Base-by-base conservation (phyloP, 768 basidiomycete species). In the Daedalea quercina region DNA sequence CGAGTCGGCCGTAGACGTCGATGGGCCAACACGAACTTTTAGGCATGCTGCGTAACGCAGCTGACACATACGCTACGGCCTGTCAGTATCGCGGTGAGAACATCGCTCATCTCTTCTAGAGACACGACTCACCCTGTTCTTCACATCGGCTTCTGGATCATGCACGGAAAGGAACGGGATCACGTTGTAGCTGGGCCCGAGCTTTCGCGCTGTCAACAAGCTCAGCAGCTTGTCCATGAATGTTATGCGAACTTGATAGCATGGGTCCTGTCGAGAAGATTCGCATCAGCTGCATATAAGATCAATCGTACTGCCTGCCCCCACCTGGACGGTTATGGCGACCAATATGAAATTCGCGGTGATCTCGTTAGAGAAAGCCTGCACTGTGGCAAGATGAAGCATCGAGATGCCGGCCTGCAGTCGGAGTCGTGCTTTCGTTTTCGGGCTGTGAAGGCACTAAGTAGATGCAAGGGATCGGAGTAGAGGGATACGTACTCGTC, bases 111-210 rank as follows among this genome's bases (percentile, higher is more conserved):
- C 4, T 6, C 48, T n/a, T 37, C 7, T 11, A 33, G 7, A 26
- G 9, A 26, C 9, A 50, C 12, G 1, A 58, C 79, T 57, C 51
- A 89, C 93, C 70, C 80, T 74, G 24, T 66, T 68, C 58, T 81
- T 84, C 25, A 94, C 77, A 54, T 97, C 94, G 22, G 67, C 66
- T 56, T 97, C 95, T 0, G 94, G 94, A 67, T 99, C 96, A 60
- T 91, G 85, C 0, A 94, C 86, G 0, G 89, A 85, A 43, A 99
- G 70, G 72, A 96, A 93, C 4, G 90, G 86, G 52, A 96, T 80
- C 43, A 89, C 73, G 63, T 94, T 91, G 70, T 85, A 94, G 19
- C 81, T 76, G 1, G 85, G 67, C 15, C 82, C 76, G 2, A 94
- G 69, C 67, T 86, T 84, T 33, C 82, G 77, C 2, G 70, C 64